phyloP scores from a whole-genome alignment of 495 filamentous ascomycete species.

The Aspergillus kassunensis region DNA sequence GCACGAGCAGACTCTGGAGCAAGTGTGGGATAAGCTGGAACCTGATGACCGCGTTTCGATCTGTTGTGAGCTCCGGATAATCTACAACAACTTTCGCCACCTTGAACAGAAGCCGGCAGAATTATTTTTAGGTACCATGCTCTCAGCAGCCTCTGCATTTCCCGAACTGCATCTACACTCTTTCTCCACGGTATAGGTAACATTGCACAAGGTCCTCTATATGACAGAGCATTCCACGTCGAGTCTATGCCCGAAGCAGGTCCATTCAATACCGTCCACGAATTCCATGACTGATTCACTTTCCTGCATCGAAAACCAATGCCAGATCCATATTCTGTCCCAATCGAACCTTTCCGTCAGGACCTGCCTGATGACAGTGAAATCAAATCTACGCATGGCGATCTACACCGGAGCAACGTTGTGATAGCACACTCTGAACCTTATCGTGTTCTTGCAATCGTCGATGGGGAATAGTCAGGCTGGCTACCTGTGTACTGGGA shows the following conservation, averaged over 20 bases:
- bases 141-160: no score
- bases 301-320: conserved; percentile 25
- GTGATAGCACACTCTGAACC: conserved; percentile 33
- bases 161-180: no score
- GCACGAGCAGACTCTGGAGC: not conserved
- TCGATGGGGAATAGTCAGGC: conserved; percentile 48
- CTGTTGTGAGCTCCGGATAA: not conserved
- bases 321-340: conserved; percentile 26
- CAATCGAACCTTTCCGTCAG: conserved; percentile 27
- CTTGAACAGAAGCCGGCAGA: not conserved
- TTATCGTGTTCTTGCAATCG: conserved; percentile 31
- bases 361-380: conserved; percentile 25
- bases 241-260: conserved; percentile 26
- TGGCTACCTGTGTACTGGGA: conserved; percentile 50
- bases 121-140: not conserved
- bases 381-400: conserved; percentile 46
- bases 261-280: conserved; percentile 22
- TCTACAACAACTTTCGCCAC: not conserved
- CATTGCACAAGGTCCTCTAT: conserved; percentile 19
- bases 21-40: conserved; percentile 2
- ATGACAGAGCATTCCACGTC: conserved; percentile 24
- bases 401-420: conserved; percentile 45
- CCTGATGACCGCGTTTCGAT: not conserved
- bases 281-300: conserved; percentile 30
- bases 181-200: no score